Evolutionary conservation across 352 stramenopile genomes (phyloP), one percentile per base, ranked within the genome.

Genomic region (Globisporangium acanthophoron): DNA sequence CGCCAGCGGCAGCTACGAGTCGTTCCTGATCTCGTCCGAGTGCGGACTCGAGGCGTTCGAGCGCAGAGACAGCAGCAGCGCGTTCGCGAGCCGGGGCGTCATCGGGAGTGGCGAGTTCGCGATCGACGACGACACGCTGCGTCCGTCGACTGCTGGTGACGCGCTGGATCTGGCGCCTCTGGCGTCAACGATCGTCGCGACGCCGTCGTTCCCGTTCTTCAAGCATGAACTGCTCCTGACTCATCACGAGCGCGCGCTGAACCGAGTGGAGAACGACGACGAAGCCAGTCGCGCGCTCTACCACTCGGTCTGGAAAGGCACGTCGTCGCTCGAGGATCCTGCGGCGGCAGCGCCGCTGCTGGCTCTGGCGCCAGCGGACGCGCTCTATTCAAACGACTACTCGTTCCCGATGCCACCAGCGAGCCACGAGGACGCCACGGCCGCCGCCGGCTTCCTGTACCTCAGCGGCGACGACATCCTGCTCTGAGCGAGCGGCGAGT

Each of bases 291-390:
- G 33, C 8, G 33, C 33, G 33, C 52, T 57, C 7, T 47, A 29
- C 15, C 13, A 57, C 21, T 39, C 52, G 16, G 40, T 57, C 18
- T 57, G 52, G 52, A 29, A 48, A 41, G 52, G 52, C 52, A 49
- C 16, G 21, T 31, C 3, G 24, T 24, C 16, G 1, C 24, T 27
- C 24, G 24, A 27, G 16, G 7, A 2, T 11, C 12, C 18, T 31
- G 27, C n/a, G 29, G 43, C 50, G 7, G 1, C 15, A 11, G 37
- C 33, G 5, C 39, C 40, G 39, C 24, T 24, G 24, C 16, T 39
- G 6, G 16, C 8, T 41, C 35, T 24, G 21, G 18, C 24, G 24
- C 24, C 24, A 27, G 24, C 21, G 20, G 52, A 3, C 20, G 5
- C 37, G 52, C 20, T 47, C 21, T 47, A 24, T 20, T 47, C 35